These are phyloP conservation scores for Cyclaneusma minus DNA, from an alignment of 2,329 filamentous ascomycete species.

Conservation along the genomic window DNA sequence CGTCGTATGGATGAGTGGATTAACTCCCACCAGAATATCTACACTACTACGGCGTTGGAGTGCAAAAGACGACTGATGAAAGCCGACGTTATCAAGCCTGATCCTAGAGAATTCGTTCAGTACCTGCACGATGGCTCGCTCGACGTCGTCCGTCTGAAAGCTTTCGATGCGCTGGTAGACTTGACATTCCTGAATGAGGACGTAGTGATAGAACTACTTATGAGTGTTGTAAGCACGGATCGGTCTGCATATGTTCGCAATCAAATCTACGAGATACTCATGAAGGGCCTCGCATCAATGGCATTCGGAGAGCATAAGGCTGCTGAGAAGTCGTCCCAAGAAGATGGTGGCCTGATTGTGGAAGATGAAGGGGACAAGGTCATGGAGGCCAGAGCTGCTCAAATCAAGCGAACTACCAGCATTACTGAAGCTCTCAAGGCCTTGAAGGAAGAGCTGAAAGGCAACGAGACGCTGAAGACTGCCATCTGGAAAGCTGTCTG, in stretches of 20 bases:
- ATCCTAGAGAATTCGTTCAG: slow-evolving; percentile 40
- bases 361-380: slow-evolving; percentile 27
- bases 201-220: slow-evolving; percentile 37
- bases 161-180: slow-evolving; percentile 47
- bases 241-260: slow-evolving; percentile 46
- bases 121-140: slow-evolving; percentile 49
- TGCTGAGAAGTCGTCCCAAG: slow-evolving; percentile 10
- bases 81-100: slow-evolving; percentile 38
- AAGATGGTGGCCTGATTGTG: slow-evolving; percentile 29
- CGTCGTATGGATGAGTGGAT: slow-evolving; percentile 55
- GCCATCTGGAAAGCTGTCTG: slow-evolving; percentile 33
- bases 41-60: slow-evolving; percentile 45
- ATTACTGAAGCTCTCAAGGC: slow-evolving; percentile 30
- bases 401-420: slow-evolving; percentile 30
- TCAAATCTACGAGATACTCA: slow-evolving; percentile 42
- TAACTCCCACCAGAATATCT: slow-evolving; percentile 51
- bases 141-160: slow-evolving; percentile 49
- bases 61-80: slow-evolving; percentile 50
- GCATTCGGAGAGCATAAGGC: slow-evolving; percentile 41
- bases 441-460: slow-evolving; percentile 30
- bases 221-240: slow-evolving; percentile 44
- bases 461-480: slow-evolving; percentile 26
- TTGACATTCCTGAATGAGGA: slow-evolving; percentile 43
- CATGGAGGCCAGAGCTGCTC: slow-evolving; percentile 28
- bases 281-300: slow-evolving; percentile 42